Evolutionary conservation across 257 asterid species (phyloP).

Genomic region (Jasminum sambac): DNA sequence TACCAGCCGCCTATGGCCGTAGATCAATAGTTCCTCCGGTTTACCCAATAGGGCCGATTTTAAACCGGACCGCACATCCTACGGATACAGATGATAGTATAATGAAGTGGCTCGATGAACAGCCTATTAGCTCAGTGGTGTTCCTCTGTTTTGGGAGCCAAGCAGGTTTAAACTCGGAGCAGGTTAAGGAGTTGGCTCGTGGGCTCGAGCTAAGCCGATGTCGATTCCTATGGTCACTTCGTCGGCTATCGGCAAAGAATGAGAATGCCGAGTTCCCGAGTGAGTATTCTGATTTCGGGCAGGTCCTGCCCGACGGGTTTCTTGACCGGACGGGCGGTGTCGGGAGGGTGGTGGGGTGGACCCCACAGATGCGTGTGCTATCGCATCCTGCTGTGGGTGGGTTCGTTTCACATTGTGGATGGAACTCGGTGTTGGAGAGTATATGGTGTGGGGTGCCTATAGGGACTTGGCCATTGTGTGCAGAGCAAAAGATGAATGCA

Average conservation of each 20-base stretch:
- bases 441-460: constrained; percentile 61
- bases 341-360: constrained; percentile 66
- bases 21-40: constrained; percentile 35
- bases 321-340: constrained; percentile 33
- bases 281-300: constrained; percentile 33
- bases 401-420: constrained; percentile 68
- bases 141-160: constrained; percentile 58
- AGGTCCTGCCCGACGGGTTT: constrained; percentile 52
- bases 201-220: constrained; percentile 49
- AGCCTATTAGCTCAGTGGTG: constrained; percentile 41
- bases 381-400: constrained; percentile 53
- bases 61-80: constrained; percentile 31
- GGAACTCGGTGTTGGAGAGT: constrained; percentile 69
- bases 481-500: constrained; percentile 65
- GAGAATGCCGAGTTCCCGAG: constrained; percentile 34
- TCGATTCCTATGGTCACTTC: constrained; percentile 56
- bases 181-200: constrained; percentile 40
- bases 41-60: constrained; percentile 57
- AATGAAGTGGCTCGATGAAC: constrained; percentile 47
- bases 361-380: constrained; percentile 45
- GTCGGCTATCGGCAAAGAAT: constrained; percentile 9
- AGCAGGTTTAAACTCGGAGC: constrained; percentile 42
- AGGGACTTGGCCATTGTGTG: constrained; percentile 60
- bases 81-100: constrained; percentile 13
- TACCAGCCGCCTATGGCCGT: constrained; percentile 25